These are phyloP conservation scores for Stagonosporopsis cucurbitacearum DNA, from an alignment of 2,329 filamentous ascomycete genomes.

Conservation along the genomic window DNA sequence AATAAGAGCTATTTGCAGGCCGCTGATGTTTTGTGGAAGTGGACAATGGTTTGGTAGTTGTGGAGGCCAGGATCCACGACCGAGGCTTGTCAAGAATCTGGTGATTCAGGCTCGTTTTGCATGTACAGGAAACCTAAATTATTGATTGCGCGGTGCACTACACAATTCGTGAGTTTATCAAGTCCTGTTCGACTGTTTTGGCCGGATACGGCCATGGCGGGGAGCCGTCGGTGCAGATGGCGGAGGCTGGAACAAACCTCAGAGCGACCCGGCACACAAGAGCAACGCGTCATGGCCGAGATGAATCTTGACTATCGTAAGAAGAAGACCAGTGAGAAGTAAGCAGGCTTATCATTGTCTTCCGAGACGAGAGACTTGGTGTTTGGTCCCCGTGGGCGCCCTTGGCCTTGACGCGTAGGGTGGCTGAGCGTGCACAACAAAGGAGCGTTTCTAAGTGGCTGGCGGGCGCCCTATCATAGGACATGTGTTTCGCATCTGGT, in stretches of 20 bases:
- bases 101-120: neutral
- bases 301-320: slow-evolving; percentile 21
- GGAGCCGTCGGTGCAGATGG: slow-evolving; percentile 32
- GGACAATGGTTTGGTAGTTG: slow-evolving; percentile 22
- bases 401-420: slow-evolving; percentile 30
- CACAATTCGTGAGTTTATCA: neutral
- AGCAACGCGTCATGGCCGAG: slow-evolving; percentile 40
- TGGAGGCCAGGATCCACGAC: slow-evolving; percentile 7
- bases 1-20: slow-evolving; percentile 2
- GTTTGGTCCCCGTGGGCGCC: slow-evolving; percentile 5
- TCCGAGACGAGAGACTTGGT: slow-evolving; percentile 8
- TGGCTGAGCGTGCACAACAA: slow-evolving; percentile 26
- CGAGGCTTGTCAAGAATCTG: neutral
- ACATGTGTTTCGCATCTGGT: slow-evolving; percentile 12
- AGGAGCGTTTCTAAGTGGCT: slow-evolving; percentile 10
- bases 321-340: slow-evolving; percentile 12
- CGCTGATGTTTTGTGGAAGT: slow-evolving; percentile 14
- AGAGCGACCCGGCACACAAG: slow-evolving; percentile 21
- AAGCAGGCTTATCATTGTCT: slow-evolving; percentile 21
- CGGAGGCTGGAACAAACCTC: slow-evolving; percentile 28
- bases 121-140: neutral
- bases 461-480: slow-evolving; percentile 16
- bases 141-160: slow-evolving; percentile 11
- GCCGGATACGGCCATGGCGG: slow-evolving; percentile 34
- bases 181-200: slow-evolving; percentile 17